A percentile compares a stretch with the other conserved stretches of the same genome.
These are phyloP conservation scores for Prosopis cineraria DNA, from an alignment of 306 rosid genomes.

Conservation along the genomic window DNA sequence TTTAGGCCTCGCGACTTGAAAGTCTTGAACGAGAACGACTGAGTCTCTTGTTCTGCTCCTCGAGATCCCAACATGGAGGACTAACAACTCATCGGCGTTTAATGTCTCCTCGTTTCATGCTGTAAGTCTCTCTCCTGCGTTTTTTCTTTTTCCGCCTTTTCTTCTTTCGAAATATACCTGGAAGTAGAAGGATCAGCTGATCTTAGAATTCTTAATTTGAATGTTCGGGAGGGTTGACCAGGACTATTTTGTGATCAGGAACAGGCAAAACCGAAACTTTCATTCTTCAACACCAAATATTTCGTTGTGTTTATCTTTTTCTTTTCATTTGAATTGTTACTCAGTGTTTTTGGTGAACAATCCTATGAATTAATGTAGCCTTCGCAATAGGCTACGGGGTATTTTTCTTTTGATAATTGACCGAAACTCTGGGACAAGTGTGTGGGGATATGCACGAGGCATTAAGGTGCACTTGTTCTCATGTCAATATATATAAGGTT, in stretches of 20 bases:
- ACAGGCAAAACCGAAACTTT: background rate
- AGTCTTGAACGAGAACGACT: background rate
- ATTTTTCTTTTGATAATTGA: constrained; percentile 3
- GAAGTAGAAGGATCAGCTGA: background rate
- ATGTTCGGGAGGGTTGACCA: background rate
- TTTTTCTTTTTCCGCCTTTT: background rate
- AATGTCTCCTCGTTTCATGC: background rate
- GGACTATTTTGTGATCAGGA: background rate
- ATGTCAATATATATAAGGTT: background rate
- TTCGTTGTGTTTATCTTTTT: background rate
- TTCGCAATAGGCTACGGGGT: background rate
- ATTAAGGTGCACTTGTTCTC: background rate
- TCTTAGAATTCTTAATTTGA: background rate
- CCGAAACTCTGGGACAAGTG: background rate
- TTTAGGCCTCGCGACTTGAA: background rate
- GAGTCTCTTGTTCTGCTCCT: background rate
- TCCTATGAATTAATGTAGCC: background rate
- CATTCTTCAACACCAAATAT: background rate
- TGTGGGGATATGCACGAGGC: background rate
- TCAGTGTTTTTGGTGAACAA: background rate
- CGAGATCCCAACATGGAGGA: background rate
- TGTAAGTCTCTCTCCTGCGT: background rate
- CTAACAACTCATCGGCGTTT: background rate
- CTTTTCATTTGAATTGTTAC: background rate
- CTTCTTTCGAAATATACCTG: background rate